Conservation (phyloP, 2,329 filamentous ascomycete species). For the Botrytis porri region DNA sequence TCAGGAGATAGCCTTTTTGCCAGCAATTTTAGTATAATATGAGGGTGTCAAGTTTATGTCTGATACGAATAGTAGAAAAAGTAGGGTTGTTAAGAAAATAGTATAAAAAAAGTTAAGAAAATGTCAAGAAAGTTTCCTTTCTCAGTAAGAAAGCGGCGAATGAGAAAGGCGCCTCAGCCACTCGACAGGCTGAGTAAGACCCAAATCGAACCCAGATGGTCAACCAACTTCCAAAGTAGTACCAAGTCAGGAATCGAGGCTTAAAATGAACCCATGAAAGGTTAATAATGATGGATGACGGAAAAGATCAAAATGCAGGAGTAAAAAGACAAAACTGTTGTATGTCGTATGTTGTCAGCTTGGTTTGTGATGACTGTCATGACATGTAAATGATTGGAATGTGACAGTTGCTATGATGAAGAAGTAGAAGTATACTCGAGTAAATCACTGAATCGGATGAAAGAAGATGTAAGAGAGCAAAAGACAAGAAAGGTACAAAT, state of each 20-base stretch:
- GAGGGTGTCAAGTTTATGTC: background rate
- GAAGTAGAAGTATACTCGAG: background rate
- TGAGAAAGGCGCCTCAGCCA: constrained; percentile 18
- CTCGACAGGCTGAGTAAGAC: constrained; percentile 18
- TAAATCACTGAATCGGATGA: background rate
- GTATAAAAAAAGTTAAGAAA: background rate
- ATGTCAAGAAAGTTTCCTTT: background rate
- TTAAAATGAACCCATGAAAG: background rate
- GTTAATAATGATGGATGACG: background rate
- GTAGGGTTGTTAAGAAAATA: background rate
- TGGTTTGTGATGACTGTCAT: constrained; percentile 6
- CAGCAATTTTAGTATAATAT: background rate
- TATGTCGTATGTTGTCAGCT: background rate
- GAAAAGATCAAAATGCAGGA: constrained; percentile 9
- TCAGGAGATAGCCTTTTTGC: background rate
- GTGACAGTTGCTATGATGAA: background rate
- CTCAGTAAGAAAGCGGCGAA: constrained; percentile 2
- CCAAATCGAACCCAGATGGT: background rate
- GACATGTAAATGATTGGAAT: constrained; percentile 16
- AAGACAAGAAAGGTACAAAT: background rate
- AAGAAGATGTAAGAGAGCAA: background rate
- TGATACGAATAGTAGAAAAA: background rate
- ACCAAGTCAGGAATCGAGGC: constrained; percentile 8
- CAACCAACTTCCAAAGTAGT: background rate
- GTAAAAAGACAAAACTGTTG: background rate